Percentiles rank a stretch among this genome's conserved stretches.
Evolutionary conservation across 2,329 filamentous ascomycete genomes (phyloP).

Genomic region (Rosellinia necatrix): DNA sequence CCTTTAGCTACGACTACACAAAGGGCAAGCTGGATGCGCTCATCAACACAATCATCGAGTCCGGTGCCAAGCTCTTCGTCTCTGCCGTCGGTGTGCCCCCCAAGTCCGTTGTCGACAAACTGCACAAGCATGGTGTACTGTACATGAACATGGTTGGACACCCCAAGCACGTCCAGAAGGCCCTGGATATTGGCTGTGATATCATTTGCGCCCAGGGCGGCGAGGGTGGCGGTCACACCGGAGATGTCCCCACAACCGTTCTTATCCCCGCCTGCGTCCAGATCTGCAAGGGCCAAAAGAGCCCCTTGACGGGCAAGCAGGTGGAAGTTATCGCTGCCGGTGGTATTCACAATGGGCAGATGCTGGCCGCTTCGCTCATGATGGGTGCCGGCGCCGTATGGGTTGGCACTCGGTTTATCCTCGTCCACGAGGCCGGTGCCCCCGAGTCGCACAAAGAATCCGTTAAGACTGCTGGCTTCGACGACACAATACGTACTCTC

Average conservation of each 20-base stretch:
- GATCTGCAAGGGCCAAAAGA: constrained; percentile 78
- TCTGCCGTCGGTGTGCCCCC: constrained; percentile 95
- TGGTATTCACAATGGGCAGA: constrained; percentile 90
- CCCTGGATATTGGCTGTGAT: constrained; percentile 87
- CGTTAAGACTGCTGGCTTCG: constrained; percentile 86
- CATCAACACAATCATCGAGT: constrained; percentile 89
- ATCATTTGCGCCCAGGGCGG: constrained; percentile 98
- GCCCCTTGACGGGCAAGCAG: constrained; percentile 81
- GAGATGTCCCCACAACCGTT: constrained; percentile 87
- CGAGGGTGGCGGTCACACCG: constrained; percentile 95
- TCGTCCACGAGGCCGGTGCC: constrained; percentile 91
- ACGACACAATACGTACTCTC: constrained; percentile 95
- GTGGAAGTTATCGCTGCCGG: constrained; percentile 94
- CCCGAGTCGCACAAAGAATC: constrained; percentile 94
- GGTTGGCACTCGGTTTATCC: constrained; percentile 95
- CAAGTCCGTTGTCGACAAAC: constrained; percentile 82
- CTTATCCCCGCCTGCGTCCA: constrained; percentile 92
- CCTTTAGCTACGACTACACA: constrained; percentile 92
- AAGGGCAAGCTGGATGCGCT: constrained; percentile 96
- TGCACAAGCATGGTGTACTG: constrained; percentile 84
- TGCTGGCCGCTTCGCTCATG: constrained; percentile 87
- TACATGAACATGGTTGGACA: constrained; percentile 99
- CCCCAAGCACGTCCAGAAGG: constrained; percentile 98
- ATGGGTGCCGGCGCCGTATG: constrained; percentile 91
- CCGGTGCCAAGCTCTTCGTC: constrained; percentile 90